Conservation (phyloP, 768 basidiomycete species). For the Pleurotus eryngii region DNA sequence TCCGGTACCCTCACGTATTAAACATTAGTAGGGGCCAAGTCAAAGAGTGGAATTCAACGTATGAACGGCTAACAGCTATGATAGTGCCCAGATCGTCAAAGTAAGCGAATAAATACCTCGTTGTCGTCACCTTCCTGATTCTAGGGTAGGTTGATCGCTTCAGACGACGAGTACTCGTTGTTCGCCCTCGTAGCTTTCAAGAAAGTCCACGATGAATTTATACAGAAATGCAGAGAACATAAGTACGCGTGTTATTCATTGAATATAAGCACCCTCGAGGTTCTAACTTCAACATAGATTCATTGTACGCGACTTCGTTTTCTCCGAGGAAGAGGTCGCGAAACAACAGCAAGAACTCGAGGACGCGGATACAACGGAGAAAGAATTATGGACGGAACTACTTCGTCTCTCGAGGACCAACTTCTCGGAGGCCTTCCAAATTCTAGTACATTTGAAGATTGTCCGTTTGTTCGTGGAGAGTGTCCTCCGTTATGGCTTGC, state of each 20-base stretch:
- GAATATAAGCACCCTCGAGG: neutral
- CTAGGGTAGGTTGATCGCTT: conserved; percentile 56
- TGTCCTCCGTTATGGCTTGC: conserved; percentile 91
- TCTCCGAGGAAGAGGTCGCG: conserved; percentile 74
- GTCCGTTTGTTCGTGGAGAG: conserved; percentile 91
- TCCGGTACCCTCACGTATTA: conserved; percentile 17
- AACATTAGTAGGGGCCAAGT: conserved; percentile 52
- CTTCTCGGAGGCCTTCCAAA: conserved; percentile 95
- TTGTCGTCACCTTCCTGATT: conserved; percentile 9
- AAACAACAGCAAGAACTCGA: conserved; percentile 82
- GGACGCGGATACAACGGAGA: conserved; percentile 81
- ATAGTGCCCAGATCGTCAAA: conserved; percentile 89
- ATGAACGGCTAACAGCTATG: conserved; percentile 85
- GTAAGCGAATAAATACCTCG: conserved; percentile 44
- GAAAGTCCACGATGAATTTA: conserved; percentile 87
- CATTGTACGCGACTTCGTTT: conserved; percentile 91
- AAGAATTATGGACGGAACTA: conserved; percentile 96
- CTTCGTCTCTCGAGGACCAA: conserved; percentile 88
- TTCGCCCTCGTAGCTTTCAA: conserved; percentile 87
- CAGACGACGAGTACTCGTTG: conserved; percentile 87
- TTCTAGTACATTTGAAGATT: conserved; percentile 91
- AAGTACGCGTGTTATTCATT: conserved; percentile 53
- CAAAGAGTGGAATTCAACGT: conserved; percentile 88
- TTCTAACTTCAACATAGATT: conserved; percentile 49
- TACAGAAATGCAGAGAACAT: conserved; percentile 91